Percentiles rank a stretch among this genome's conserved stretches.
Conservation (phyloP, 169 alveolate genomes). For the Cyclospora cayetanensis region DNA sequence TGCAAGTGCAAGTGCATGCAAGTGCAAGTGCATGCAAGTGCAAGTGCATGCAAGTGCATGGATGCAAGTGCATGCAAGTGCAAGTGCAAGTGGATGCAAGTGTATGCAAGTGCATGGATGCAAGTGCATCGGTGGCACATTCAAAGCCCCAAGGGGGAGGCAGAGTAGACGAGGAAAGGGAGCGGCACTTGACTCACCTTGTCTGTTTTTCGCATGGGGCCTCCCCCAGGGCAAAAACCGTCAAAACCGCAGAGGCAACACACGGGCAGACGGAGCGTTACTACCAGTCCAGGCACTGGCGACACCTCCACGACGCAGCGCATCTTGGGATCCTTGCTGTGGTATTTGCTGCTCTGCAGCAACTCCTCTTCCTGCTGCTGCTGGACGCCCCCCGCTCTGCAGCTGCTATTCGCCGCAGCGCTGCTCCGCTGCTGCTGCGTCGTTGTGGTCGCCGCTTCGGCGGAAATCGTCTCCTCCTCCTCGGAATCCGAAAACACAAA, state of each 20-base stretch:
- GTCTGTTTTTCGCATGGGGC: conserved; percentile 41
- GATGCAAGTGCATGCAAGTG: background rate
- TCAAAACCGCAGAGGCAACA: conserved; percentile 65
- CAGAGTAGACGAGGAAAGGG: background rate
- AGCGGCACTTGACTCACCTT: conserved; percentile 15
- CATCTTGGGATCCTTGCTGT: conserved; percentile 48
- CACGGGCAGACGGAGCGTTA: conserved; percentile 42
- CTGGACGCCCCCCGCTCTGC: background rate
- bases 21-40: too few relatives aligned
- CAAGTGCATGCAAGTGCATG: background rate
- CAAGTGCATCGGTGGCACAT: too few relatives aligned
- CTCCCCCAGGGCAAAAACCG: conserved; percentile 61
- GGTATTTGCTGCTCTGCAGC: conserved; percentile 34
- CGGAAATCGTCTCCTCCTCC: conserved; percentile 19
- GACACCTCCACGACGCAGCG: conserved; percentile 35
- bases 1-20: too few relatives aligned
- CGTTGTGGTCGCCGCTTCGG: background rate
- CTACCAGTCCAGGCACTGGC: conserved; percentile 23
- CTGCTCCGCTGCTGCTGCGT: conserved; percentile 3
- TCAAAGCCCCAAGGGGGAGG: background rate
- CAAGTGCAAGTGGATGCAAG: background rate
- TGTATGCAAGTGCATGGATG: background rate
- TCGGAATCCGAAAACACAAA: conserved; percentile 37
- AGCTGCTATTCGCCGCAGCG: background rate
- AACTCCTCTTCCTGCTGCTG: conserved; percentile 1